Percentiles rank a stretch among this genome's conserved stretches.
Conservation (phyloP, 169 alveolate genomes). For the Cryptosporidium xiaoi region DNA sequence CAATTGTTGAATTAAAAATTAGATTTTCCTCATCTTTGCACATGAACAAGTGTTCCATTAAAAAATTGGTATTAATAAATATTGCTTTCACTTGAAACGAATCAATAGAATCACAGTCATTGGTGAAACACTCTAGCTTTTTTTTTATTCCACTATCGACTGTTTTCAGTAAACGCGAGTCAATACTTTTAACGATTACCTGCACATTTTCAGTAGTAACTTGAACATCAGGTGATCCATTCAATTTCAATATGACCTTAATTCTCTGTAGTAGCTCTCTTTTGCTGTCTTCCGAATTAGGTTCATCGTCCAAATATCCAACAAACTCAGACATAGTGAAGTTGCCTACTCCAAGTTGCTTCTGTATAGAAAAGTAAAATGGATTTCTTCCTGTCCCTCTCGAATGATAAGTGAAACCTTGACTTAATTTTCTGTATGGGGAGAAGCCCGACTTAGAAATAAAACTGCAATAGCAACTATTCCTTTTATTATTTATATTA, state of each 20-base stretch:
- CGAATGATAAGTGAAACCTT: slow-evolving; percentile 3
- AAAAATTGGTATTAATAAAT: slow-evolving; percentile 8
- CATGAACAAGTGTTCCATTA: neutral
- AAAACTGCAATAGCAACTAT: slow-evolving; percentile 22
- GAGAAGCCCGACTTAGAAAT: slow-evolving; percentile 10
- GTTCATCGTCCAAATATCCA: slow-evolving; percentile 29
- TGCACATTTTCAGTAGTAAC: slow-evolving; percentile 12
- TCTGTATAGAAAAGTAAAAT: slow-evolving; percentile 32
- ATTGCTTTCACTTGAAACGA: neutral
- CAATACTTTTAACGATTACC: neutral
- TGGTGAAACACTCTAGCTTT: neutral
- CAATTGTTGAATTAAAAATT: neutral
- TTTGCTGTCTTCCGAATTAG: neutral
- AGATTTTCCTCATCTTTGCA: no score
- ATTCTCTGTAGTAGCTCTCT: neutral
- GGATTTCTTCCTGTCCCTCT: slow-evolving; percentile 60
- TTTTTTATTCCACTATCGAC: neutral
- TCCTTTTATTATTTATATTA: neutral
- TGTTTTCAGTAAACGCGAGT: neutral
- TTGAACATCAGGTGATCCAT: slow-evolving; percentile 43
- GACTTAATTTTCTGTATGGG: neutral
- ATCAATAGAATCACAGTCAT: neutral
- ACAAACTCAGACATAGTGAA: slow-evolving; percentile 25
- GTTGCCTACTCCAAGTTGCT: slow-evolving; percentile 16
- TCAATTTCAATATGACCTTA: slow-evolving; percentile 15